Evolutionary conservation across 768 basidiomycete genomes (phyloP), one percentile per base, ranked within the genome.

Genomic region (Termitomyces sp.): DNA sequence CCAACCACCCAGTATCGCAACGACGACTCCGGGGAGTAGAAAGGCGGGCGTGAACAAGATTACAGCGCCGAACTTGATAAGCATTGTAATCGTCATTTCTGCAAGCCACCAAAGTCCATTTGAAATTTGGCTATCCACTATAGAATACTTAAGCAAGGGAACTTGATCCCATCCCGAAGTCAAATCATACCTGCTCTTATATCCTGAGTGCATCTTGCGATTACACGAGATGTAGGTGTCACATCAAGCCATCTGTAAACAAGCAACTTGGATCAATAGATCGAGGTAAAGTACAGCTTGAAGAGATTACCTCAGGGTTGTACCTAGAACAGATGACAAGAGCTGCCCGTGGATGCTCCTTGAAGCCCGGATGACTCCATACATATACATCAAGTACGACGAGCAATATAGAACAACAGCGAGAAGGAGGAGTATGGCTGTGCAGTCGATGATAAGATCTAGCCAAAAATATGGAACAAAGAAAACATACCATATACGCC

Each of bases 131-230:
- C 70, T 66, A 65, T 92, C 90, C 39, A 92, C 75, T 57, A 80
- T 78, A 72, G 57, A 48, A n/a, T 8, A 41, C 18, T 39, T 52
- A 4, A 46, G 31, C 34, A 4, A 28, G 3, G 62, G 58, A 15
- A 72, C 71, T 68, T 41, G 73, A 68, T 29, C 4, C 10, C 16
- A 16, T 29, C 4, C 10, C 16, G 13, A 64, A 56, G 36, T 26
- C 28, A 36, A 12, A n/a, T n/a, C 66, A 34, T 63, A 71, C 68
- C 71, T 57, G 70, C 65, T 45, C 81, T 72, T 22, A 88, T 85
- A 65, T 89, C 87, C 54, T 85, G 81, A 1, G 87, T 88, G 66
- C 82, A 83, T 51, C 87, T 77, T 29, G 84, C 73, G 42, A 88
- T 81, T 51, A 90, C 80, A 4, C 87, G 80, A 24, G 76, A 73